phyloP scores from a whole-genome alignment of 306 rosid genomes.

The Quercus suber region DNA sequence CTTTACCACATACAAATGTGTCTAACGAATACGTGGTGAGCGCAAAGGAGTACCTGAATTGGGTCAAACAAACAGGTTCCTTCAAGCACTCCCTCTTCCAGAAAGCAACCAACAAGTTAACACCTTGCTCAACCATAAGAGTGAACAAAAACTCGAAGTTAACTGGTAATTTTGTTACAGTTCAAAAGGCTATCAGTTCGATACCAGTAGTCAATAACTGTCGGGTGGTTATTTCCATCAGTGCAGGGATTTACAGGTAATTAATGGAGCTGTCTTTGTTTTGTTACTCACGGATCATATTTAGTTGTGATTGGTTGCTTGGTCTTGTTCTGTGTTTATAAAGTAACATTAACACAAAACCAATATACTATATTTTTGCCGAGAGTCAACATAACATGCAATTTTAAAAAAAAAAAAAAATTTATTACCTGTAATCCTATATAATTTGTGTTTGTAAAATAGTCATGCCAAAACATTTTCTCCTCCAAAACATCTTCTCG shows the following conservation, averaged over 20 bases:
- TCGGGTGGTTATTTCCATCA: slow-evolving; percentile 22
- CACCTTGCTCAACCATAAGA: slow-evolving; percentile 22
- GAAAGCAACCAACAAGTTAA: slow-evolving; percentile 24
- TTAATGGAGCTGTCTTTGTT: background rate
- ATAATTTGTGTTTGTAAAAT: too few relatives aligned
- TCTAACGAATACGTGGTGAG: background rate
- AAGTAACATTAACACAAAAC: background rate
- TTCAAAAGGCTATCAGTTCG: slow-evolving; percentile 26
- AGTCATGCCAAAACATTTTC: background rate
- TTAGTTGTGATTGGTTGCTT: background rate
- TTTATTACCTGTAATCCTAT: too few relatives aligned
- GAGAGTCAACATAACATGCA: background rate
- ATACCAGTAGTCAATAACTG: slow-evolving; percentile 23
- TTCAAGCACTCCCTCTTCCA: slow-evolving; percentile 23
- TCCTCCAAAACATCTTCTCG: background rate
- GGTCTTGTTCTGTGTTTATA: background rate
- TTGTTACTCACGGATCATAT: background rate
- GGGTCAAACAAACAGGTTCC: slow-evolving; percentile 26
- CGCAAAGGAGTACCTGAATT: slow-evolving; percentile 17
- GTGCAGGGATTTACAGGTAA: slow-evolving; percentile 34
- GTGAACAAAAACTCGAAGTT: slow-evolving; percentile 8
- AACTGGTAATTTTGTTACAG: slow-evolving; percentile 18
- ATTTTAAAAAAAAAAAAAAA: too few relatives aligned
- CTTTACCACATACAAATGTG: background rate
- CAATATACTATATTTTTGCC: background rate